Percentiles rank a stretch among this genome's conserved stretches.
These are phyloP conservation scores for Lippia alba DNA, from an alignment of 305 asterid genomes.

Conservation along the genomic window DNA sequence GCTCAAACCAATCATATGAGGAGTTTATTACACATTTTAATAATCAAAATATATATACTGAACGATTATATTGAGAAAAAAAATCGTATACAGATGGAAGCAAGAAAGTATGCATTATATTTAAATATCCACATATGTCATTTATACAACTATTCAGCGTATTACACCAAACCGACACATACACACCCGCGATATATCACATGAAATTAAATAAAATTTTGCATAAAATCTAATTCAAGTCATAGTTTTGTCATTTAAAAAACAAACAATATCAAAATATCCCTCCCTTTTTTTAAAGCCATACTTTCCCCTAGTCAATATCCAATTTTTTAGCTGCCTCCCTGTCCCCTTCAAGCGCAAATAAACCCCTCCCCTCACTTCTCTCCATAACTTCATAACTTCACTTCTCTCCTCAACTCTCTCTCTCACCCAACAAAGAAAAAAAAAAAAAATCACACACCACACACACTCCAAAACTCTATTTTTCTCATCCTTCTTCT, in stretches of 20 bases:
- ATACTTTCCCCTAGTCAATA: conserved; percentile 72
- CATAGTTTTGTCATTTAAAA: background rate
- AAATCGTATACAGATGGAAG: no score
- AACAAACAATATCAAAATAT: conserved; percentile 30
- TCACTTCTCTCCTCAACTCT: conserved; percentile 48
- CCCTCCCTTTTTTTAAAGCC: conserved; percentile 55
- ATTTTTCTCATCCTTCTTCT: conserved; percentile 8
- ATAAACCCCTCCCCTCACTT: conserved; percentile 63
- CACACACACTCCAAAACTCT: conserved; percentile 36
- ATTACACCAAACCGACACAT: no score
- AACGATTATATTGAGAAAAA: no score
- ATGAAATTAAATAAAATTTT: no score
- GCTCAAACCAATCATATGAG: no score
- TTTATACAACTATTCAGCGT: no score
- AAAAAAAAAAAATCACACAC: conserved; percentile 5
- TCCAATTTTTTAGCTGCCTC: conserved; percentile 67
- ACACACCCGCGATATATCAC: no score
- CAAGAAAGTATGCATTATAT: no score
- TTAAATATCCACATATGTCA: no score
- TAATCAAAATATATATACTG: no score
- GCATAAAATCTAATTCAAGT: no score
- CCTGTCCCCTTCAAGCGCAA: conserved; percentile 78
- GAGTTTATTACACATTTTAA: no score
- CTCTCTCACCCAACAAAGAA: conserved; percentile 15
- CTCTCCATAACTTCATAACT: conserved; percentile 52